These are phyloP conservation scores for Zygoascus flipseniorum DNA, from an alignment of 805 yeast genomes.

Conservation along the genomic window DNA sequence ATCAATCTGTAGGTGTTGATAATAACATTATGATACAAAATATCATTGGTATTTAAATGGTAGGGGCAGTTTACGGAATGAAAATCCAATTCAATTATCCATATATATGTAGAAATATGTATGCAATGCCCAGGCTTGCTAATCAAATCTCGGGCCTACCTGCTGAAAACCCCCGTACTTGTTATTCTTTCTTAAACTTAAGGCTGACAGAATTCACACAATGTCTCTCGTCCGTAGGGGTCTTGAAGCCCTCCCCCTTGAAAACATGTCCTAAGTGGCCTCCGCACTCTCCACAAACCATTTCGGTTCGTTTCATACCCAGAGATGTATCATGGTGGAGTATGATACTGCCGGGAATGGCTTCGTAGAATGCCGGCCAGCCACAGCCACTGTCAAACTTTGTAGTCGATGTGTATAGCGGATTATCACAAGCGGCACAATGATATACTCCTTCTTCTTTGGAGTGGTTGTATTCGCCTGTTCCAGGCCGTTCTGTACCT, in stretches of 20 bases:
- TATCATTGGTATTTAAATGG: no score
- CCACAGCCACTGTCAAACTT: constrained; percentile 93
- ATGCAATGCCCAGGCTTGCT: no score
- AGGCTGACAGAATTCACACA: constrained; percentile 85
- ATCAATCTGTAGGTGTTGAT: not conserved
- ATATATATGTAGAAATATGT: not conserved
- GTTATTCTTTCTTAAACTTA: constrained; percentile 38
- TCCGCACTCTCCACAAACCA: constrained; percentile 80
- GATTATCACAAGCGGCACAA: constrained; percentile 81
- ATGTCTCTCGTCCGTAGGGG: constrained; percentile 87
- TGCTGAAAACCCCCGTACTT: no score
- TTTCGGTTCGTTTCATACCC: constrained; percentile 85
- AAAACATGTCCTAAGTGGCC: constrained; percentile 96
- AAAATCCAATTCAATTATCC: no score
- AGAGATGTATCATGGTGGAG: constrained; percentile 49
- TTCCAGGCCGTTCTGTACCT: constrained; percentile 61
- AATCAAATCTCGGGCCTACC: no score
- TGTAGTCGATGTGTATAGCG: constrained; percentile 68
- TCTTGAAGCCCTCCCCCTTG: constrained; percentile 83
- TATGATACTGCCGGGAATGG: constrained; percentile 69
- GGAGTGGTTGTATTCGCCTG: constrained; percentile 51
- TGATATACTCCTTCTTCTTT: constrained; percentile 53
- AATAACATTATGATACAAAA: not conserved
- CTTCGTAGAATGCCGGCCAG: constrained; percentile 96
- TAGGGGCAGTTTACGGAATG: no score